These are phyloP conservation scores for Fusarium mundagurra DNA, from an alignment of 2,329 filamentous ascomycete genomes.

Conservation along the genomic window DNA sequence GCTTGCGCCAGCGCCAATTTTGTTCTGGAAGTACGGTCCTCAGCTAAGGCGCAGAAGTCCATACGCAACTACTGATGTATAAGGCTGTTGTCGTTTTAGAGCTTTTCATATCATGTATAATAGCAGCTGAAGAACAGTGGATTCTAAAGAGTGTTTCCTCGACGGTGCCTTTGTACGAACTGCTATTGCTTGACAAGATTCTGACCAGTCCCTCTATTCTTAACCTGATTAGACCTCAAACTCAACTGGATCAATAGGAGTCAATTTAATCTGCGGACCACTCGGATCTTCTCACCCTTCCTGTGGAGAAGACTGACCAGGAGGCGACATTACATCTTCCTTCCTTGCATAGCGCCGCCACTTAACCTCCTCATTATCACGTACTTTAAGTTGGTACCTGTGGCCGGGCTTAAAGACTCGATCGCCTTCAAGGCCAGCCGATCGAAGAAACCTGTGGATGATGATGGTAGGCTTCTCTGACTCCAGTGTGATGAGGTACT, in stretches of 20 bases:
- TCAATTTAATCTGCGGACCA: not conserved
- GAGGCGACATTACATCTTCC: not conserved
- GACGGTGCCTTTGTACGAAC: rapidly evolving
- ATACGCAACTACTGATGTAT: not conserved
- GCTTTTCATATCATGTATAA: not conserved
- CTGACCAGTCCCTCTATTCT: rapidly evolving
- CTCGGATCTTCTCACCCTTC: not conserved
- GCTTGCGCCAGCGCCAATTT: slow-evolving; percentile 46
- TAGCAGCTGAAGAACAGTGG: rapidly evolving
- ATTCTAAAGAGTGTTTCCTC: rapidly evolving
- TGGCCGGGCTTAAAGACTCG: not conserved
- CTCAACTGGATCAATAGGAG: not conserved
- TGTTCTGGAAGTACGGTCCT: slow-evolving; percentile 48
- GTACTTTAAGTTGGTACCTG: not conserved
- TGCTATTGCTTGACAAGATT: rapidly evolving
- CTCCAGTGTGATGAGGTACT: not conserved
- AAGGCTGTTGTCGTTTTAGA: not conserved
- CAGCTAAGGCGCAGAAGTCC: slow-evolving; percentile 1
- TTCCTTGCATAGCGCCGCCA: not conserved
- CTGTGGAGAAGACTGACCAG: rapidly evolving
- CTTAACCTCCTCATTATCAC: not conserved
- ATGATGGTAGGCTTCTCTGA: not conserved
- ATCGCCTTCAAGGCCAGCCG: not conserved
- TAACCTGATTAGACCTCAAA: not conserved
- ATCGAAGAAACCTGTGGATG: not conserved